Evolutionary conservation across 2,329 filamentous ascomycete species (phyloP).

Genomic region (Talaromyces sp.): DNA sequence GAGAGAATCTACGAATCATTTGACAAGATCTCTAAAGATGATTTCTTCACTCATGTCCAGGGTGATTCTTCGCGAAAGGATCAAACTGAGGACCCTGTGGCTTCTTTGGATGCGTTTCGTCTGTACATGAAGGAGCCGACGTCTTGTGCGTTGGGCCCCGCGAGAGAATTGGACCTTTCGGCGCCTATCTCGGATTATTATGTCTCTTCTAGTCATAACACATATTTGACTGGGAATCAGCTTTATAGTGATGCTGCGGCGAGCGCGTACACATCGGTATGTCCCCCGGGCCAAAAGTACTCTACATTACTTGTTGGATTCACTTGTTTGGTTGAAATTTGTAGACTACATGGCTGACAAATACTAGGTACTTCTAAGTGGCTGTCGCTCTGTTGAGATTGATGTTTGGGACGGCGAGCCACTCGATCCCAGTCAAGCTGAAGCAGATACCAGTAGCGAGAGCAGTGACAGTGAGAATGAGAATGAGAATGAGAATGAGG

Average conservation of each 20-base stretch:
- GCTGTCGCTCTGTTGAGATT: constrained; percentile 90
- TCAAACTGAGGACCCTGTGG: constrained; percentile 19
- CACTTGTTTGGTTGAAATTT: not conserved
- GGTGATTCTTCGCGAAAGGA: constrained; percentile 9
- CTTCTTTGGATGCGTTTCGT: constrained; percentile 49
- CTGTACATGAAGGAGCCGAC: constrained; percentile 52
- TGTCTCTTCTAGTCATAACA: constrained; percentile 94
- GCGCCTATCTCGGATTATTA: constrained; percentile 85
- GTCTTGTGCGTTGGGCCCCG: constrained; percentile 46
- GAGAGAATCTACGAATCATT: constrained; percentile 39
- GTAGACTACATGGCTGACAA: not conserved
- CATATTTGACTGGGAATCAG: constrained; percentile 86
- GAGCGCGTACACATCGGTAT: constrained; percentile 74
- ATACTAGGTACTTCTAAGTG: constrained; percentile 69
- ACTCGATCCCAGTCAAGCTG: constrained; percentile 35
- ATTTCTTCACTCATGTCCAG: constrained; percentile 30
- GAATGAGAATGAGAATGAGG: constrained; percentile 23
- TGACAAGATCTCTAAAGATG: constrained; percentile 17
- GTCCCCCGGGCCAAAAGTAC: constrained; percentile 31
- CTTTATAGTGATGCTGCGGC: constrained; percentile 75
- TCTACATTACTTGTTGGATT: not conserved
- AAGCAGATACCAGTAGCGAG: constrained; percentile 19
- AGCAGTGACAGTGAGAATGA: constrained; percentile 26
- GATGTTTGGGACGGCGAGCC: constrained; percentile 85
- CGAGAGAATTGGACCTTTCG: constrained; percentile 59